A percentile compares a stretch with the other conserved stretches of the same genome.
Conservation (phyloP, 192 early-diverging fungal species). For the Geranomyces michiganensis region DNA sequence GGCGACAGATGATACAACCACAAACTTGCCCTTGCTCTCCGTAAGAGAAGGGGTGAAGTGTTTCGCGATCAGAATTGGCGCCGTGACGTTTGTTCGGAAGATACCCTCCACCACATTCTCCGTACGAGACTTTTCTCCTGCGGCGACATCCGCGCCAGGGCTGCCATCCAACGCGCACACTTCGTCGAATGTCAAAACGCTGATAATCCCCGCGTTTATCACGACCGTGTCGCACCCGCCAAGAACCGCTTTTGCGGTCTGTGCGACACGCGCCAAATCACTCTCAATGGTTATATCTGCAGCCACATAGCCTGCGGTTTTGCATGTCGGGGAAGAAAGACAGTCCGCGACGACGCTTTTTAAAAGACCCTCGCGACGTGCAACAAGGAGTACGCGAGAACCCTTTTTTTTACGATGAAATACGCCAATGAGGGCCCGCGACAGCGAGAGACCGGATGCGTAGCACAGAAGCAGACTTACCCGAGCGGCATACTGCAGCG, state of each 20-base stretch:
- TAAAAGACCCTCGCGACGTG: slow-evolving; percentile 60
- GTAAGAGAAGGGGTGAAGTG: slow-evolving; percentile 36
- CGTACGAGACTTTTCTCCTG: slow-evolving; percentile 26
- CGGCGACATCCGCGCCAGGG: slow-evolving; percentile 27
- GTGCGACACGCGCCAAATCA: slow-evolving; percentile 45
- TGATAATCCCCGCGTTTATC: slow-evolving; percentile 76
- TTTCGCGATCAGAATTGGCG: slow-evolving; percentile 39
- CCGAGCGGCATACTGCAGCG: slow-evolving; percentile 64
- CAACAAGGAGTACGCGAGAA: slow-evolving; percentile 65
- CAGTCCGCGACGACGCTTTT: slow-evolving; percentile 54
- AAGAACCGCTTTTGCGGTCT: slow-evolving; percentile 35
- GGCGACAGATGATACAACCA: slow-evolving; percentile 77
- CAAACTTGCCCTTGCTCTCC: slow-evolving; percentile 48
- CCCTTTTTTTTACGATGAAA: slow-evolving; percentile 45
- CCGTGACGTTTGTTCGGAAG: slow-evolving; percentile 34
- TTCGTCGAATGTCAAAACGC: slow-evolving; percentile 69
- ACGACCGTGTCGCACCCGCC: slow-evolving; percentile 70
- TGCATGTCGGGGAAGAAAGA: slow-evolving; percentile 2
- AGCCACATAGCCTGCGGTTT: slow-evolving; percentile 37
- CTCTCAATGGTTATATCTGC: slow-evolving; percentile 63
- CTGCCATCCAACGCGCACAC: slow-evolving; percentile 37
- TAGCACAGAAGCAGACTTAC: neutral
- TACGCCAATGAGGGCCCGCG: neutral
- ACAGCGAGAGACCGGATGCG: neutral
- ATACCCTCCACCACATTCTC: slow-evolving; percentile 41